These are phyloP conservation scores for Lotus japonicus DNA, from an alignment of 306 rosid species.

Conservation along the genomic window DNA sequence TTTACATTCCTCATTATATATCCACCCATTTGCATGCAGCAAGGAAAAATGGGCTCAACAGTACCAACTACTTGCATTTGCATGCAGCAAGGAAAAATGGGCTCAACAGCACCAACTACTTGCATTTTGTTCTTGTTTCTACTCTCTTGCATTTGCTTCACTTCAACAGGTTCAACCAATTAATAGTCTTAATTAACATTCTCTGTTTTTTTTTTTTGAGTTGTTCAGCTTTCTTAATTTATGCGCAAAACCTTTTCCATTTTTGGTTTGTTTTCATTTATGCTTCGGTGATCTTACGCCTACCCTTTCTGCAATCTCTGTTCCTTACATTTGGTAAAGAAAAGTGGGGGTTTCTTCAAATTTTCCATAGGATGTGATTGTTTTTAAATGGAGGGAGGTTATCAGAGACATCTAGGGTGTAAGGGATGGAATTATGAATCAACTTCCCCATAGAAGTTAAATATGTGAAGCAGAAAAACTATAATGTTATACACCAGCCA, in stretches of 20 bases:
- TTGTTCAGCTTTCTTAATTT: conserved; percentile 1
- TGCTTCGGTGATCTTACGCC: conserved; percentile 5
- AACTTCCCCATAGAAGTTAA: background rate
- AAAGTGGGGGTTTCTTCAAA: background rate
- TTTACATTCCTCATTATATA: no score
- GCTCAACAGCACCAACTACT: conserved; percentile 13
- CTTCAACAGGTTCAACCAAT: conserved; percentile 49
- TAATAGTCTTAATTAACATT: background rate
- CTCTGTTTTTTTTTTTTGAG: conserved; percentile 9
- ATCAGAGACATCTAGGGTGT: background rate
- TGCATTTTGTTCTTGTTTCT: conserved; percentile 28
- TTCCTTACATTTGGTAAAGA: conserved; percentile 3
- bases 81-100: conserved; percentile 27
- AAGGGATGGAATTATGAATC: background rate
- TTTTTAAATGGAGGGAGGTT: background rate
- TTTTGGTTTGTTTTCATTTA: background rate
- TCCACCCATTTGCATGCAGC: no score
- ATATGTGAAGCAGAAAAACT: background rate
- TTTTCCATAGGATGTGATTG: background rate
- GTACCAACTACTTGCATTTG: no score
- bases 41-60: no score
- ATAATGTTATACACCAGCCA: background rate
- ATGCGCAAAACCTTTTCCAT: background rate
- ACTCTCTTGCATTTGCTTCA: conserved; percentile 37
- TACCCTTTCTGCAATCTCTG: background rate